Conservation (phyloP, 2,329 filamentous ascomycete genomes). For the Trichoderma harzianum region DNA sequence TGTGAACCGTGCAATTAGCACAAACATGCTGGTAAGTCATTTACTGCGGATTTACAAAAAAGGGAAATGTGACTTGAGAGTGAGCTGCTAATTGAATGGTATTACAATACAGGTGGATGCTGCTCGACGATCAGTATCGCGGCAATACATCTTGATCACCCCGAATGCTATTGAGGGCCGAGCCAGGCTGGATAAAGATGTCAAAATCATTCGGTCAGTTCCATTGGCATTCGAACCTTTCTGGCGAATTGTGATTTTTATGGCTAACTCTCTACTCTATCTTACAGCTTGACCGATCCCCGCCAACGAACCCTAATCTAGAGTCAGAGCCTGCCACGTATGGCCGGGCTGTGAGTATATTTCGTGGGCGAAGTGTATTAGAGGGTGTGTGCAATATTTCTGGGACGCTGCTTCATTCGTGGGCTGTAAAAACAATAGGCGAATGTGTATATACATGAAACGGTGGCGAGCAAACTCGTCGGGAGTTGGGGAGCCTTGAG, state of each 20-base stretch:
- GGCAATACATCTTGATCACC: constrained; percentile 95
- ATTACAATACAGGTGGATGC: constrained; percentile 62
- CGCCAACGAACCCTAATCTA: constrained; percentile 49
- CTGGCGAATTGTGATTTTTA: neutral
- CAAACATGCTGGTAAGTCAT: constrained; percentile 77
- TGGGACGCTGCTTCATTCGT: neutral
- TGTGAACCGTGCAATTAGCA: constrained; percentile 89
- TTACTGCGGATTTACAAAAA: neutral
- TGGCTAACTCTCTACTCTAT: constrained; percentile 25
- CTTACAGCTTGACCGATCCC: constrained; percentile 53
- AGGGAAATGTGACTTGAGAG: no score
- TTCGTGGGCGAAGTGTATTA: neutral
- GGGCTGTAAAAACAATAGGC: neutral
- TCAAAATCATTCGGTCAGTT: constrained; percentile 68
- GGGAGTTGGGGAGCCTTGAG: neutral
- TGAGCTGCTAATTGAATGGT: constrained; percentile 4
- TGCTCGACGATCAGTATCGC: constrained; percentile 79
- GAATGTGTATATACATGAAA: constrained; percentile 4
- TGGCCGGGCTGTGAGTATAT: neutral
- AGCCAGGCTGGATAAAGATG: constrained; percentile 60
- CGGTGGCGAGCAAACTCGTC: neutral
- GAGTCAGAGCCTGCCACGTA: neutral
- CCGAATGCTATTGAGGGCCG: constrained; percentile 74
- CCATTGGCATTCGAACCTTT: no score
- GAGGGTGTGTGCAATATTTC: neutral